Evolutionary conservation across 306 rosid genomes (phyloP).

Genomic region (Casuarina glauca): DNA sequence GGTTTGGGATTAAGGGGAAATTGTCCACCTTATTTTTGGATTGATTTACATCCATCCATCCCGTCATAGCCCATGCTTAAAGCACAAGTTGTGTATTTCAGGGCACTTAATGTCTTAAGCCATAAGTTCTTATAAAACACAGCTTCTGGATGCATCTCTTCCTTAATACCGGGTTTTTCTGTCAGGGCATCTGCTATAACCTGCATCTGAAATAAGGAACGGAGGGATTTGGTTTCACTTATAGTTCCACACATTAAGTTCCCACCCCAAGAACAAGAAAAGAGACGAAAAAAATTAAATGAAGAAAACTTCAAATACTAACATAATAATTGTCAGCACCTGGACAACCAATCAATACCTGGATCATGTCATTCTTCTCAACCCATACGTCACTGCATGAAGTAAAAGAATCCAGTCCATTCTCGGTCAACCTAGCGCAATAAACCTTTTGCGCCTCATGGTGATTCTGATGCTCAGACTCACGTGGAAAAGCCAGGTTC

Average conservation of each 20-base stretch:
- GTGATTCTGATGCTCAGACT: slow-evolving; percentile 32
- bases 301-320: slow-evolving; percentile 6
- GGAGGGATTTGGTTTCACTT: slow-evolving; percentile 14
- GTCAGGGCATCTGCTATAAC: slow-evolving; percentile 37
- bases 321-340: slow-evolving; percentile 8
- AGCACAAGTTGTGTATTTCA: slow-evolving; percentile 43
- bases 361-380: slow-evolving; percentile 40
- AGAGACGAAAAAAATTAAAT: background rate
- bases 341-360: slow-evolving; percentile 33
- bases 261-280: background rate
- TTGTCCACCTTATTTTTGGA: slow-evolving; percentile 34
- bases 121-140: slow-evolving; percentile 48
- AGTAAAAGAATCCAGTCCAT: slow-evolving; percentile 32
- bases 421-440: slow-evolving; percentile 32
- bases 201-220: slow-evolving; percentile 34
- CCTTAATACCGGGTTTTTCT: slow-evolving; percentile 36
- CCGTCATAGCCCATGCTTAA: slow-evolving; percentile 43
- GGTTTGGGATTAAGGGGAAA: slow-evolving; percentile 19
- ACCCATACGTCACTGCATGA: slow-evolving; percentile 34
- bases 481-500: slow-evolving; percentile 27
- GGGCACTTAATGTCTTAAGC: slow-evolving; percentile 53
- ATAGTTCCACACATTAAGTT: background rate
- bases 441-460: slow-evolving; percentile 16
- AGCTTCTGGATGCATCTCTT: slow-evolving; percentile 49
- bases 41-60: slow-evolving; percentile 36